Evolutionary conservation across 352 stramenopile genomes (phyloP).

Genomic region (Pythium oligandrum): DNA sequence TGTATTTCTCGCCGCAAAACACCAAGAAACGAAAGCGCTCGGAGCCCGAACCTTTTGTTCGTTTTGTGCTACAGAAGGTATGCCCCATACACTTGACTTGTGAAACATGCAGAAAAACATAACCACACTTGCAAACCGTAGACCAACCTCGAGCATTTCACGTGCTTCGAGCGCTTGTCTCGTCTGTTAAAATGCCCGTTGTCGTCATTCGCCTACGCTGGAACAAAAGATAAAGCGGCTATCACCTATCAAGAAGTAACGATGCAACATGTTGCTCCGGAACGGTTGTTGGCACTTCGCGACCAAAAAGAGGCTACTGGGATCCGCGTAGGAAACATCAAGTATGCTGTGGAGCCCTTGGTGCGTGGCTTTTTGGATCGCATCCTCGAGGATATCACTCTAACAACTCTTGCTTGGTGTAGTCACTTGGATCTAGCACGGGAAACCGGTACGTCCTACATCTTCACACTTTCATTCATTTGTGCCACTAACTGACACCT

Average conservation of each 20-base stretch:
- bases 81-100: too few relatives aligned
- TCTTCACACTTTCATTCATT: too few relatives aligned
- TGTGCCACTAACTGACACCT: too few relatives aligned
- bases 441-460: too few relatives aligned
- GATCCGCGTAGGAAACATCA: slow-evolving; percentile 43
- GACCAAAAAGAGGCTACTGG: not conserved
- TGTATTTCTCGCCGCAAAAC: slow-evolving; percentile 54
- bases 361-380: slow-evolving; percentile 13
- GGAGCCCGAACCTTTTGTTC: slow-evolving; percentile 40
- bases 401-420: not conserved
- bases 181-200: slow-evolving; percentile 35
- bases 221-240: slow-evolving; percentile 74
- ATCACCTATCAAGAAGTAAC: slow-evolving; percentile 68
- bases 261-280: slow-evolving; percentile 34
- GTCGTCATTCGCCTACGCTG: slow-evolving; percentile 57
- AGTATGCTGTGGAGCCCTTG: slow-evolving; percentile 48
- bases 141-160: slow-evolving; percentile 72
- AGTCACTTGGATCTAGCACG: too few relatives aligned
- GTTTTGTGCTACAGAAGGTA: slow-evolving; percentile 71
- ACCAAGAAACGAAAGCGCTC: slow-evolving; percentile 70
- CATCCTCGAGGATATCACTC: not conserved
- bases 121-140: slow-evolving; percentile 7
- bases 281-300: slow-evolving; percentile 30
- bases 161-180: slow-evolving; percentile 55
- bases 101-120: too few relatives aligned